Evolutionary conservation across 306 rosid species (phyloP).

Genomic region (Inga leiocalycina): DNA sequence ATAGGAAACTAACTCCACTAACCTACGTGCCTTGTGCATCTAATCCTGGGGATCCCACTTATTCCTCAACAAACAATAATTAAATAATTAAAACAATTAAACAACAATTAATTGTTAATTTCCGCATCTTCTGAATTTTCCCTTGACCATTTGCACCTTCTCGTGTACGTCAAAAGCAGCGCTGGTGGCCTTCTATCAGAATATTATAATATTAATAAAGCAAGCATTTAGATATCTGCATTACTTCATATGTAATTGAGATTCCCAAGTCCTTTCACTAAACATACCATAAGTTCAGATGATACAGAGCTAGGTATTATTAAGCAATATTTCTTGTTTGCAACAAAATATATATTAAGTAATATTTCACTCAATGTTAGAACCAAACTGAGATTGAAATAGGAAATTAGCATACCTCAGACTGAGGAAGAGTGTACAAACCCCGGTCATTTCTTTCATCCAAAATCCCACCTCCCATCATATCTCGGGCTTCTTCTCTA

Average conservation of each 20-base stretch:
- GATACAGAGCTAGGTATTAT: background rate
- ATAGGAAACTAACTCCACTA: too few species aligned
- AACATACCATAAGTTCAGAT: conserved; percentile 18
- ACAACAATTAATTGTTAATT: too few species aligned
- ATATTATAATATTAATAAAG: background rate
- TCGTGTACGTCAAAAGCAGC: too few species aligned
- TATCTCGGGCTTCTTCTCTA: conserved; percentile 95
- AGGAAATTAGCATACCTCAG: conserved; percentile 69
- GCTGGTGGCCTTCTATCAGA: too few species aligned
- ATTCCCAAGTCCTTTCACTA: conserved; percentile 22
- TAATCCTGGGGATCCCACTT: too few species aligned
- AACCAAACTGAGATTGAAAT: conserved; percentile 21
- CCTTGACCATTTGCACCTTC: too few species aligned
- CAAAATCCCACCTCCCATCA: conserved; percentile 97
- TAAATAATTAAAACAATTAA: too few species aligned
- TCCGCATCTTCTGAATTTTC: too few species aligned
- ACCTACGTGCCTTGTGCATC: too few species aligned
- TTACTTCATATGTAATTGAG: background rate
- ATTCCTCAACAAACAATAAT: too few species aligned
- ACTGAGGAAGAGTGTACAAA: conserved; percentile 78
- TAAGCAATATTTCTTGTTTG: background rate
- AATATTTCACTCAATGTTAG: conserved; percentile 6
- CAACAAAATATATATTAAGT: background rate
- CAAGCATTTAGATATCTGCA: conserved; percentile 7
- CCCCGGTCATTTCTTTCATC: conserved; percentile 95